Evolutionary conservation across 2,329 filamentous ascomycete species (phyloP).

Genomic region (Talaromyces piceae): DNA sequence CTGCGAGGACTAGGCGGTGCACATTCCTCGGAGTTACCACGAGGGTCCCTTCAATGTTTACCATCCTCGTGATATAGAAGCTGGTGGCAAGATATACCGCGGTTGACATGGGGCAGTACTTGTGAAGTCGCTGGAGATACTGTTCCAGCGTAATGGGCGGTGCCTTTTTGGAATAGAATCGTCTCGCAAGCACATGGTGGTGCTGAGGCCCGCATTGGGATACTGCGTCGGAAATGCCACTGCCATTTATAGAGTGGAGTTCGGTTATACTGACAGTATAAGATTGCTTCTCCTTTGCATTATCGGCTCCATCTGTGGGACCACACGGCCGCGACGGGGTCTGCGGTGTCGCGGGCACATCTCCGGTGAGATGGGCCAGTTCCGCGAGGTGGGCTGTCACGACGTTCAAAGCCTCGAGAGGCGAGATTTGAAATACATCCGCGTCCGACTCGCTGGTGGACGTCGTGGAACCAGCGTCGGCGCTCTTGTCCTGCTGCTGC

Average conservation of each 20-base stretch:
- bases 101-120: constrained; percentile 87
- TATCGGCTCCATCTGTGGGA: neutral
- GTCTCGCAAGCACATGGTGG: constrained; percentile 76
- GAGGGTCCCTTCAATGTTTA: constrained; percentile 68
- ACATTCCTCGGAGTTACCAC: constrained; percentile 76
- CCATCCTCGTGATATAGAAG: constrained; percentile 77
- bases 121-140: constrained; percentile 79
- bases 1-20: constrained; percentile 77
- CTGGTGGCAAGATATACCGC: constrained; percentile 88
- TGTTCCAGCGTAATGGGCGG: constrained; percentile 76
- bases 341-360: constrained; percentile 63
- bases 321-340: neutral
- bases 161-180: constrained; percentile 85
- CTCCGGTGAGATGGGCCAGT: constrained; percentile 42
- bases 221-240: constrained; percentile 53
- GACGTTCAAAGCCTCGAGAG: constrained; percentile 68
- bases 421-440: constrained; percentile 58
- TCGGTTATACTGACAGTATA: constrained; percentile 19
- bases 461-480: constrained; percentile 12
- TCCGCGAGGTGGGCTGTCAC: constrained; percentile 63
- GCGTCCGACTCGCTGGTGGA: constrained; percentile 7
- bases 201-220: constrained; percentile 68
- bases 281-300: constrained; percentile 6
- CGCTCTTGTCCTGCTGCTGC: constrained; percentile 1
- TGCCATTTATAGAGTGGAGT: constrained; percentile 29